Conservation (phyloP, 345 rosid species). For the Citrus reticulata region DNA sequence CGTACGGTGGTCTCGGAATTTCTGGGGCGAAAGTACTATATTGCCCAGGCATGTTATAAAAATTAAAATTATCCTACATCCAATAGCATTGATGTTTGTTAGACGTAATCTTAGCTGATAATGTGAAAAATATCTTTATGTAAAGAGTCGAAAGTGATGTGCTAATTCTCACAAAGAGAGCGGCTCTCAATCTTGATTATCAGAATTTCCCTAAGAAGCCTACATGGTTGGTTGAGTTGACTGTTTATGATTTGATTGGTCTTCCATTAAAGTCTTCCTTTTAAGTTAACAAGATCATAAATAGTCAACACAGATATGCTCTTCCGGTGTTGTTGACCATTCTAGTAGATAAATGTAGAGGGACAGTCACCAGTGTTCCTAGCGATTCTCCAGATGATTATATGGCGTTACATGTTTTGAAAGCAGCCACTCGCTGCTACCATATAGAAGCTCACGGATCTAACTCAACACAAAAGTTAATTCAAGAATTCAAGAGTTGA, state of each 20-base stretch:
- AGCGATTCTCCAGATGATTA: slow-evolving; percentile 96
- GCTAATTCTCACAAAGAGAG: slow-evolving; percentile 62
- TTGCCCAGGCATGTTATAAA: too few relatives aligned
- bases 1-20: too few relatives aligned
- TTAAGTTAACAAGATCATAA: slow-evolving; percentile 54
- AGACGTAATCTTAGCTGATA: too few relatives aligned
- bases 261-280: slow-evolving; percentile 76
- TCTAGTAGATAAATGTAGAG: slow-evolving; percentile 88
- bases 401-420: slow-evolving; percentile 76
- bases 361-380: slow-evolving; percentile 86
- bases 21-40: too few relatives aligned
- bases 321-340: slow-evolving; percentile 89
- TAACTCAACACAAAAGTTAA: slow-evolving; percentile 58
- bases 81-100: too few relatives aligned
- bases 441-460: slow-evolving; percentile 36
- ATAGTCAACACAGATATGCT: slow-evolving; percentile 30
- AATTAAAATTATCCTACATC: too few relatives aligned
- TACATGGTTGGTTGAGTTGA: slow-evolving; percentile 78
- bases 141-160: slow-evolving; percentile 49
- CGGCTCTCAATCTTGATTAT: slow-evolving; percentile 84
- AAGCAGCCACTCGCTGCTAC: slow-evolving; percentile 11
- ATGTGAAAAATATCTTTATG: too few relatives aligned
- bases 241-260: slow-evolving; percentile 82
- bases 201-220: slow-evolving; percentile 72
- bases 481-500: slow-evolving; percentile 52